Evolutionary conservation across 129 eudicot species (phyloP), one percentile per base, ranked within the genome.

Genomic region (Heracleum sosnowskyi): DNA sequence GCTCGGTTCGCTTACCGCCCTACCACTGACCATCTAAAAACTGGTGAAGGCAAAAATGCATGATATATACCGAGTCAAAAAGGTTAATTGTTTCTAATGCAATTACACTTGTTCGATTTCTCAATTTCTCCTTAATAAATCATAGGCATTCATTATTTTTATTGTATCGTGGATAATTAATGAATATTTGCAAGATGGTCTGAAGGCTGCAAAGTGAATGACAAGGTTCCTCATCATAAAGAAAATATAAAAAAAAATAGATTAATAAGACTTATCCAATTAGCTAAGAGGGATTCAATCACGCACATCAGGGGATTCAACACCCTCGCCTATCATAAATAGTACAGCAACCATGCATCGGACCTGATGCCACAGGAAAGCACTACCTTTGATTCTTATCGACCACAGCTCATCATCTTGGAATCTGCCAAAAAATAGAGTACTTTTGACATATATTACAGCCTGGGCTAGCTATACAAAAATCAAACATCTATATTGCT

Each of bases 321-420:
- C 90, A 85, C 96, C 98, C 75, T 86, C 88, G 73, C 98, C 98
- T 75, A 94, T 86, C 87, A 94, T 70, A 88, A 94, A 94, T 47
- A 94, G 86, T 75, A 94, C 90, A 51, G 98, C 93, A 85, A 91
- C 97, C 96, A 94, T 94, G 93, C 98, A 94, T 46, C 98, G 90
- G 68, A 94, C 92, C 79, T 94, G 98, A 83, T 94, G 98, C 98
- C 98, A 94, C 80, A 94, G 84, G 84, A 94, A 94, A 81, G 98
- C 98, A 84, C 89, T 91, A 70, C 98, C 98, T 88, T 79, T 88
- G 86, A 91, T 87, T 80, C 87, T 88, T 82, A 94, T 83, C 6
- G 86, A 86, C 92, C 89, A 76, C 29, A 94, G 91, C 46, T 91
- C 82, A 45, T 91, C 89, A 69, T 86, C 88, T 76, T 74, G 76